These are phyloP conservation scores for Cercospora sp. DNA, from an alignment of 2,329 filamentous ascomycete genomes.

Conservation along the genomic window DNA sequence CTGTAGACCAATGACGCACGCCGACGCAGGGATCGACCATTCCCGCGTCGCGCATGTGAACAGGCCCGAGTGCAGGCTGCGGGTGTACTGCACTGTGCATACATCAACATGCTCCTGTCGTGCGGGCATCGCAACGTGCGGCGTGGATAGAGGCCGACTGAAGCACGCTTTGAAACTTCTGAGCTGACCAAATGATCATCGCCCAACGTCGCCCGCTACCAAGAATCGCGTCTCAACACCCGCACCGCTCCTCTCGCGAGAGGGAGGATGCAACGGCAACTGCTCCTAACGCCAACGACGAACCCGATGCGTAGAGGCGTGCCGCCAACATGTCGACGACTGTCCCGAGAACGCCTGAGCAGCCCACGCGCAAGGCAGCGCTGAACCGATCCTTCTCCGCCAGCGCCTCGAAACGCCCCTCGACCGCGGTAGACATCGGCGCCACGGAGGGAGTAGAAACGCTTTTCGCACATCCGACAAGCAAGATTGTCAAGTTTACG, in stretches of 20 bases:
- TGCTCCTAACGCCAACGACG: not conserved
- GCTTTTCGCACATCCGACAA: constrained; percentile 71
- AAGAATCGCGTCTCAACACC: constrained; percentile 3
- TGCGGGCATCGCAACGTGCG: not conserved
- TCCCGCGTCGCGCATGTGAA: constrained; percentile 2
- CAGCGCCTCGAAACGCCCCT: constrained; percentile 34
- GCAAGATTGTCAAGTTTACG: constrained; percentile 69
- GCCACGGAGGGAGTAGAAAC: constrained; percentile 60
- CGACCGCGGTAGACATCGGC: constrained; percentile 38
- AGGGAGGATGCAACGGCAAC: constrained; percentile 1
- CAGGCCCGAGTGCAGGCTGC: constrained; percentile 1
- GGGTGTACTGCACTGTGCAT: not conserved
- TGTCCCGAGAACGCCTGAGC: constrained; percentile 35
- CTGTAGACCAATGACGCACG: constrained; percentile 1
- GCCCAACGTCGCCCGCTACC: not conserved
- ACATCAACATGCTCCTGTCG: not conserved
- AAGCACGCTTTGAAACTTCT: not conserved
- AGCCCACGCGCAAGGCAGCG: constrained; percentile 29
- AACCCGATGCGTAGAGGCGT: not conserved
- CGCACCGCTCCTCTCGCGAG: not conserved
- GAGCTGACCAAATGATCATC: not conserved
- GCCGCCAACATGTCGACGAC: constrained; percentile 28
- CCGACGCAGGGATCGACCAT: not conserved
- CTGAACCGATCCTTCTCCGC: constrained; percentile 50
- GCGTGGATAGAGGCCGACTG: not conserved